Percentiles rank a stretch among this genome's conserved stretches.
These are phyloP conservation scores for Sporobolomyces phaffii DNA, from an alignment of 768 basidiomycete genomes.

Conservation along the genomic window DNA sequence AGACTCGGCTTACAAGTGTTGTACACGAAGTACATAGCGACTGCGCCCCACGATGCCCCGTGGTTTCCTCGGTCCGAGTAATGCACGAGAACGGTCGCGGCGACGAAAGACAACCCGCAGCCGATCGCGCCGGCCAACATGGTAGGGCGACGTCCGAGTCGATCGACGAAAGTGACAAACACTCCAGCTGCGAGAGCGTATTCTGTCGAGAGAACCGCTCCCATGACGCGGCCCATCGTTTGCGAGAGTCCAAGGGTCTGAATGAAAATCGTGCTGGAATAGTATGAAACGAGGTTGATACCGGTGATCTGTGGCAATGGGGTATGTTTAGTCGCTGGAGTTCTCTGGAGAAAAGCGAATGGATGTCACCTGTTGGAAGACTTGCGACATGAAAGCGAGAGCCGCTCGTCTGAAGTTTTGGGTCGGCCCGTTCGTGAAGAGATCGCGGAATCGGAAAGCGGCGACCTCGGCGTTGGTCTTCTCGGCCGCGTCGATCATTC, in stretches of 20 bases:
- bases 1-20: slow-evolving; percentile 1
- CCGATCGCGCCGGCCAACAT: slow-evolving; percentile 4
- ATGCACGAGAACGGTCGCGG: not conserved
- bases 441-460: slow-evolving; percentile 3
- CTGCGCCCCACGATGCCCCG: slow-evolving; percentile 1
- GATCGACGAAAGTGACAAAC: slow-evolving; percentile 3
- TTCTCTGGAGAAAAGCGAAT: not conserved
- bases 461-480: not conserved
- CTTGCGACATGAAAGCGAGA: slow-evolving; percentile 47
- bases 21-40: slow-evolving; percentile 7
- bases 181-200: not conserved
- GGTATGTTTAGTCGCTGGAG: too few species aligned
- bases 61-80: not conserved
- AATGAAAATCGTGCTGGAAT: slow-evolving; percentile 48
- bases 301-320: slow-evolving; percentile 33
- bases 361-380: slow-evolving; percentile 46
- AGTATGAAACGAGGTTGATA: slow-evolving; percentile 48
- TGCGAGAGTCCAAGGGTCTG: slow-evolving; percentile 44
- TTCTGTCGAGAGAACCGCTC: not conserved
- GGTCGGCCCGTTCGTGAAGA: slow-evolving; percentile 44
- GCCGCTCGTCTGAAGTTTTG: slow-evolving; percentile 48
- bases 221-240: not conserved
- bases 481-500: slow-evolving; percentile 44
- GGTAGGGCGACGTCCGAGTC: not conserved
- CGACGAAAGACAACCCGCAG: not conserved